A percentile compares a stretch with the other conserved stretches of the same genome.
Evolutionary conservation across 495 filamentous ascomycete genomes (phyloP).

Genomic region (Oidiodendron maius): DNA sequence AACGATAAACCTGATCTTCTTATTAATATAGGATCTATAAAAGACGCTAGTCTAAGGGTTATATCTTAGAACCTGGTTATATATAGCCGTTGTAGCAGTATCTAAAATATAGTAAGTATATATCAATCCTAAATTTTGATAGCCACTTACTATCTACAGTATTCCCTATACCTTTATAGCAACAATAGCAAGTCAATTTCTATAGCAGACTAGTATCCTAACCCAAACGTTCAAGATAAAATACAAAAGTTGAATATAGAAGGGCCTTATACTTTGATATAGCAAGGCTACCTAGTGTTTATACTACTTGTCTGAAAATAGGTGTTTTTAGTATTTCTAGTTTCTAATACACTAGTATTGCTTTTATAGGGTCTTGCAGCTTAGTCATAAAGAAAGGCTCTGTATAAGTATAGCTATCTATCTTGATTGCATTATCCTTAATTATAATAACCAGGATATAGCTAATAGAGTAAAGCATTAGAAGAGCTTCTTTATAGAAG

Average conservation of each 20-base stretch:
- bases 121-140: conserved; percentile 1
- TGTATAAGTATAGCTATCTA: conserved; percentile 1
- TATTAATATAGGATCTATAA: conserved; percentile 4
- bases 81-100: not conserved
- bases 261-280: conserved; percentile 11
- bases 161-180: conserved; percentile 10
- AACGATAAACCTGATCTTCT: conserved; percentile 6
- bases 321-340: conserved; percentile 4
- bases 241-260: conserved; percentile 10
- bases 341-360: conserved; percentile 15
- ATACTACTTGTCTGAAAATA: conserved; percentile 8
- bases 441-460: conserved; percentile 13
- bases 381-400: conserved; percentile 14
- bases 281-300: not conserved
- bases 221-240: conserved; percentile 11
- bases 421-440: conserved; percentile 10
- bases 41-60: conserved; percentile 3
- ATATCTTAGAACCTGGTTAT: conserved; percentile 7
- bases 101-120: conserved; percentile 2
- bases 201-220: conserved; percentile 7
- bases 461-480: conserved; percentile 10
- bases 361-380: conserved; percentile 7
- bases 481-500: conserved; percentile 12
- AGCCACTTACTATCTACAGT: conserved; percentile 9
- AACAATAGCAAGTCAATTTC: conserved; percentile 12